Conservation (phyloP, 345 rosid species). For the rapeseed (Brassica napus) region Da-Ae NC_063444.1:15618001-15618500, state of each 20-base stretch:
- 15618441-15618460: conserved; percentile 86
- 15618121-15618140: conserved; percentile 18
- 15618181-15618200: background rate
- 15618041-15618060: no score
- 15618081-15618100: background rate
- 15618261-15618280: conserved; percentile 25
- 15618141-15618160: conserved; percentile 6
- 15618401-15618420: conserved; percentile 78
- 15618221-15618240: background rate
- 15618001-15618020: background rate
- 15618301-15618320: conserved; percentile 15
- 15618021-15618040: background rate
- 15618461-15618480: conserved; percentile 74
- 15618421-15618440: conserved; percentile 68
- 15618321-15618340: background rate
- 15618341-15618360: background rate
- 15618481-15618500: conserved; percentile 83
- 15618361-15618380: no score
- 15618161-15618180: conserved; percentile 10
- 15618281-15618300: background rate
- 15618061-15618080: background rate
- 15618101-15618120: background rate
- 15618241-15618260: conserved; percentile 2
- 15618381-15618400: conserved; percentile 50
- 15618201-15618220: conserved; percentile 9